Evolutionary conservation across 129 eudicot genomes (phyloP).

Genomic region (Cynara cardunculus): DNA sequence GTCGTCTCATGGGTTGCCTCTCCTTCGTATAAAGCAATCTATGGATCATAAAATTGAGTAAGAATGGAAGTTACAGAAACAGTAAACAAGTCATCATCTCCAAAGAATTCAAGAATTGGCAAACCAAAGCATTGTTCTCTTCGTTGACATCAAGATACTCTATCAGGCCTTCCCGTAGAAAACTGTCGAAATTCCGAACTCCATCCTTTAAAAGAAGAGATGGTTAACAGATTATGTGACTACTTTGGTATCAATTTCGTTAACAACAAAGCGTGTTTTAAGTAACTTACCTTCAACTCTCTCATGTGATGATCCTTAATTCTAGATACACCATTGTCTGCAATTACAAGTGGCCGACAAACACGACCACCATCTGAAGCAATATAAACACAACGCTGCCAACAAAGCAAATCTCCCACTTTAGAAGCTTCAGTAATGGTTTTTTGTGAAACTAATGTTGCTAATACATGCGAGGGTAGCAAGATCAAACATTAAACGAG

Average conservation of each 20-base stretch:
- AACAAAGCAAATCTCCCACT: conserved; percentile 5
- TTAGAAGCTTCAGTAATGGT: not conserved
- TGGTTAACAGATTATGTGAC: not conserved
- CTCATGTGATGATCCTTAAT: conserved; percentile 85
- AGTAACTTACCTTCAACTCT: conserved; percentile 64
- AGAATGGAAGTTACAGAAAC: not conserved
- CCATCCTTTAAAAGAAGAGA: conserved; percentile 60
- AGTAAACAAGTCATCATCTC: not conserved
- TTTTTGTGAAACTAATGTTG: not conserved
- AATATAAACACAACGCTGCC: conserved; percentile 92
- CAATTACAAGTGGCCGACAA: conserved; percentile 97
- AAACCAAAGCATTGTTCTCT: conserved; percentile 94
- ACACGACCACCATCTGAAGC: conserved; percentile 99
- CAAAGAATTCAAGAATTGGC: conserved; percentile 10
- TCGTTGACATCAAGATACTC: conserved; percentile 99
- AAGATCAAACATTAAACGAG: not conserved
- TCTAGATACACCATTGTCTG: conserved; percentile 93
- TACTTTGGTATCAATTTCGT: not conserved
- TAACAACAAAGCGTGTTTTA: not conserved
- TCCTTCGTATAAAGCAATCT: conserved; percentile 86
- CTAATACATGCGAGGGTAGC: not conserved
- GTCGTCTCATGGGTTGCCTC: conserved; percentile 77
- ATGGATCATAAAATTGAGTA: conserved; percentile 6
- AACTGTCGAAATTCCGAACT: conserved; percentile 76
- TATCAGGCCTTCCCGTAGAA: conserved; percentile 77